Evolutionary conservation across 108 stramenopile species (phyloP), one percentile per base, ranked within the genome.

Genomic region (Cylindrotheca closterium): DNA sequence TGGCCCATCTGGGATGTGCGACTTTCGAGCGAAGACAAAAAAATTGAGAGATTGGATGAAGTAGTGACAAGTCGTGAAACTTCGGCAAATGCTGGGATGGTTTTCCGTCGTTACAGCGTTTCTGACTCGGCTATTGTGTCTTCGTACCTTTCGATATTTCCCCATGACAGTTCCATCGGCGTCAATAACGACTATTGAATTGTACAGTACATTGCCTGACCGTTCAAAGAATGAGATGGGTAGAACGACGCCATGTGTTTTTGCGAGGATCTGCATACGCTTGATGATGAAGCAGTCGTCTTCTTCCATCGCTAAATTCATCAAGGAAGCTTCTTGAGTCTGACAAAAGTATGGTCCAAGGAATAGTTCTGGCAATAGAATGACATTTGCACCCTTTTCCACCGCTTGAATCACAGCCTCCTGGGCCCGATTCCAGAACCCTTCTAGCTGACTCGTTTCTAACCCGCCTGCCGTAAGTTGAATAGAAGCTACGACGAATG

Each of bases 1-100:
- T n/a, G 86, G 75, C 21, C 88, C 88, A 60, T 93, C 88, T n/a
- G 88, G 88, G 31, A 85, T 83, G 53, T 86, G 85, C 2, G 79
- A 70, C 47, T 77, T 77, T n/a, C n/a, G n/a, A n/a, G n/a, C n/a
- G n/a, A n/a, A n/a, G n/a, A n/a, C n/a, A n/a, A n/a, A n/a, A 12
- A 28, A n/a, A n/a, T n/a, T n/a, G n/a, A n/a, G n/a, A n/a, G n/a
- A 24, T 45, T 45, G 42, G 17, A 45, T 45, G 25, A 8, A 30
- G 50, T 49, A 37, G 29, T 49, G 58, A 59, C 19, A 30, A 10
- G 58, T 12, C 19, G 30, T 19, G 26, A 32, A 49, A 23, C 2
- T n/a, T 23, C 48, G 17, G 4, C 29, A 62, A 17, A 24, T 63
- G 42, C 12, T 52, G 51, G n/a, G n/a, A n/a, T n/a, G n/a, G n/a